Evolutionary conservation across 768 basidiomycete genomes (phyloP), one percentile per base, ranked within the genome.

Genomic region (Mycena metata): DNA sequence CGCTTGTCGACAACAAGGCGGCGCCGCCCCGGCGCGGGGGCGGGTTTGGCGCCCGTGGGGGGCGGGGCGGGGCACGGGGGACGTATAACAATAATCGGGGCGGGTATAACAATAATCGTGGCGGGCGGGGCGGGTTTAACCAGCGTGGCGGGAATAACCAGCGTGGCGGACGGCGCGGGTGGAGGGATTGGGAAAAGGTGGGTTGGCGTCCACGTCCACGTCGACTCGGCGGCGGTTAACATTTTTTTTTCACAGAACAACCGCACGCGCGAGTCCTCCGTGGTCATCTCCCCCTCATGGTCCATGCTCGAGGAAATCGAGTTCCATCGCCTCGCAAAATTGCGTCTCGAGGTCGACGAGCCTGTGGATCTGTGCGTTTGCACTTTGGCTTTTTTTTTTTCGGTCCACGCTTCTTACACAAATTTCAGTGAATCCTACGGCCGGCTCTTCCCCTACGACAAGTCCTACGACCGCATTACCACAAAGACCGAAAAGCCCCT

Each of bases 111-210:
- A 81, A 41, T 82, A 84, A 46, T 15, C 79, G 84, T 56, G 79
- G 83, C 54, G 83, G 85, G 35, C 77, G 30, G 6, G 30, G 83
- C 21, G 87, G 90, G 21, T 82, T 82, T 42, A 76, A 79, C 65
- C 74, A 78, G 55, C 80, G 79, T 58, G 83, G 84, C 42, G 79
- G 80, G 55, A 76, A 77, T 23, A 78, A 77, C 58, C 85, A 86
- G 71, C 81, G 90, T 47, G 89, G 88, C 62, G 85, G 83, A n/a
- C 83, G 94, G 62, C 83, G 87, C 77, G 94, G 93, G 45, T 96
- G 93, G 93, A 91, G 94, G 82, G 93, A 96, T 76, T 96, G 95
- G 96, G 95, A 97, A 72, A 96, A 96, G 84, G n/a, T n/a, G n/a
- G n/a, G 96, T 95, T 59, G 36, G 83, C 73, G 51, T 19, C 61